A percentile compares a stretch with the other conserved stretches of the same genome.
phyloP scores from a whole-genome alignment of 176 grass and related monocot genomes.

The Themeda triandra region DNA sequence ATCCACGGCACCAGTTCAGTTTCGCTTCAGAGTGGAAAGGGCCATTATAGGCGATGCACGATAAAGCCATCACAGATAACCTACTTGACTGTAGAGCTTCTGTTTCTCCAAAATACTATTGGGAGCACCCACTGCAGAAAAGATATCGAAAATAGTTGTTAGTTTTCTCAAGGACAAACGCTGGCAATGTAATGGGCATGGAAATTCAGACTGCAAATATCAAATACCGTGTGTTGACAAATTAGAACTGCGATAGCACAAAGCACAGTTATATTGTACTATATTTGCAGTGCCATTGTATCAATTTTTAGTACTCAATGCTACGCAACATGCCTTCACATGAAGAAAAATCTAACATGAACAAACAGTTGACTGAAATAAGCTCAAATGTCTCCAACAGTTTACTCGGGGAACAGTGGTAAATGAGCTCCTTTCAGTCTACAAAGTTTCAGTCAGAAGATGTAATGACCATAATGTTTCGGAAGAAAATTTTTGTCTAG shows the following conservation, averaged over 20 bases:
- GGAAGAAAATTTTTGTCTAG: neutral
- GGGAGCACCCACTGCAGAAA: conserved; percentile 51
- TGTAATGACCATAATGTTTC: neutral
- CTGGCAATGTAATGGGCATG: neutral
- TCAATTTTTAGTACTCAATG: neutral
- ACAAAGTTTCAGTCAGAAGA: neutral
- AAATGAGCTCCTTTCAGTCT: neutral
- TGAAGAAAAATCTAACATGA: neutral
- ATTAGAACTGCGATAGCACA: neutral
- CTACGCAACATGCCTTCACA: neutral
- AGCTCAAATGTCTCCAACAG: neutral
- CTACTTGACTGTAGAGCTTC: conserved; percentile 41
- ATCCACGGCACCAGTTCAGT: conserved; percentile 24
- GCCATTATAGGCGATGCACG: conserved; percentile 1
- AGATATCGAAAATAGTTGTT: neutral
- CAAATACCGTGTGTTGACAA: conserved; percentile 7
- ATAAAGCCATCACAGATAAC: conserved; percentile 5
- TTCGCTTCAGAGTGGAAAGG: conserved; percentile 20
- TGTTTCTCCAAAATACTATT: conserved; percentile 34
- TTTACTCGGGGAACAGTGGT: neutral
- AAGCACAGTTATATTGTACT: no score
- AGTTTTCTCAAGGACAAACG: conserved; percentile 16
- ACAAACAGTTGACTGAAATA: neutral
- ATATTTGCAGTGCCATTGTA: no score
- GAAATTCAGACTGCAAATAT: neutral